A percentile compares a stretch with the other conserved stretches of the same genome.
phyloP scores from a whole-genome alignment of 345 rosid species.

The Clausena lansium region DNA sequence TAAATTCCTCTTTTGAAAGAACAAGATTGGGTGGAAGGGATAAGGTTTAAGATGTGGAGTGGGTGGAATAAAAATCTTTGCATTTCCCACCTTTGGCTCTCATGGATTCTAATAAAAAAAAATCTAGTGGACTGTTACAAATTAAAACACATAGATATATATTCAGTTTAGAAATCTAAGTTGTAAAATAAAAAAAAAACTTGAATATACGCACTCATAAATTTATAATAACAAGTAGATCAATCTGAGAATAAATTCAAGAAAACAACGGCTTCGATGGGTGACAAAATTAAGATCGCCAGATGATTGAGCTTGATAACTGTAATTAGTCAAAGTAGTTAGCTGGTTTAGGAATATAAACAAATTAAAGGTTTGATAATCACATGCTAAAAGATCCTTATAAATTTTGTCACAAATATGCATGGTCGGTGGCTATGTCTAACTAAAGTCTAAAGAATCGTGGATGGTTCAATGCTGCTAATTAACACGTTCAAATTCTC shows the following conservation, averaged over 20 bases:
- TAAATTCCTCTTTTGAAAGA: neutral
- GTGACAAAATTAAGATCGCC: neutral
- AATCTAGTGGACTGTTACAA: neutral
- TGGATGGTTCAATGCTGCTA: neutral
- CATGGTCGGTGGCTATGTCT: slow-evolving; percentile 24
- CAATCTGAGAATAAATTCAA: neutral
- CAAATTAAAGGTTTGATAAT: neutral
- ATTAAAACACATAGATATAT: neutral
- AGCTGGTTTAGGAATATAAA: neutral
- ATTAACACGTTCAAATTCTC: neutral
- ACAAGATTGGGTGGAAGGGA: slow-evolving; percentile 20
- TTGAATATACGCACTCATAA: neutral
- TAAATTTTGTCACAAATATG: slow-evolving; percentile 1
- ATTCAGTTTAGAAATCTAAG: neutral
- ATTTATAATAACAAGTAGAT: neutral
- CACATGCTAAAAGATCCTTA: neutral
- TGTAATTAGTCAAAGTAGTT: neutral
- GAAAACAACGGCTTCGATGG: neutral
- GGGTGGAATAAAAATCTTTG: slow-evolving; percentile 33
- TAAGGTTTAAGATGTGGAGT: slow-evolving; percentile 40
- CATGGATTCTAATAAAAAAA: neutral
- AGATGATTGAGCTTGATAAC: neutral
- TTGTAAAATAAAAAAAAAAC: neutral
- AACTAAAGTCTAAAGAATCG: slow-evolving; percentile 11
- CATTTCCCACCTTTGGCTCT: neutral